phyloP scores from a whole-genome alignment of 2,329 filamentous ascomycete genomes.

The Aspergillus luchuensis region DNA sequence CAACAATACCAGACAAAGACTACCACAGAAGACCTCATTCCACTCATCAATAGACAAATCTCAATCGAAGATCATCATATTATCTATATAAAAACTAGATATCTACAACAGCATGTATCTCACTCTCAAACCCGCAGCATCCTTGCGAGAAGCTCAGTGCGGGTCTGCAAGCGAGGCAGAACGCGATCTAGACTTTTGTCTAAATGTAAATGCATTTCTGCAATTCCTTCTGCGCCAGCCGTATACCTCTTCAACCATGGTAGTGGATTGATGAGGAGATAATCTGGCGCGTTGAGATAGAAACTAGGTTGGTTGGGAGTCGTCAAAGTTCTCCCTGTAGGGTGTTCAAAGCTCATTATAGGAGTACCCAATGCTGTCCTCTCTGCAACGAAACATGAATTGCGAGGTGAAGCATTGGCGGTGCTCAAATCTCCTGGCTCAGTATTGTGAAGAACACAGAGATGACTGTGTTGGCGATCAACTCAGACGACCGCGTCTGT shows the following conservation, averaged over 20 bases:
- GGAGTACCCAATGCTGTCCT: no score
- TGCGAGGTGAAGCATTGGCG: no score
- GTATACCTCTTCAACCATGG: constrained; percentile 85
- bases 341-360: no score
- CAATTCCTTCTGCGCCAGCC: constrained; percentile 79
- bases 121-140: constrained; percentile 46
- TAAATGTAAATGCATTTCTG: constrained; percentile 21
- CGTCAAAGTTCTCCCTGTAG: no score
- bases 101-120: constrained; percentile 34
- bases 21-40: no score
- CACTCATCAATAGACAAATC: background rate
- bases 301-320: no score
- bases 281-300: constrained; percentile 63
- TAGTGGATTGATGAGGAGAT: constrained; percentile 71
- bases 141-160: constrained; percentile 35
- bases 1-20: no score
- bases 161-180: constrained; percentile 47
- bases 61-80: background rate
- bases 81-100: background rate
- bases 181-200: constrained; percentile 23
- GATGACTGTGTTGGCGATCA: no score
- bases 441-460: no score
- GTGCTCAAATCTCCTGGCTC: no score
- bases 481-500: background rate
- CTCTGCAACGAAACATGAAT: no score